These are phyloP conservation scores for Corylus heterophylla DNA, from an alignment of 306 rosid species.

Conservation along the genomic window DNA sequence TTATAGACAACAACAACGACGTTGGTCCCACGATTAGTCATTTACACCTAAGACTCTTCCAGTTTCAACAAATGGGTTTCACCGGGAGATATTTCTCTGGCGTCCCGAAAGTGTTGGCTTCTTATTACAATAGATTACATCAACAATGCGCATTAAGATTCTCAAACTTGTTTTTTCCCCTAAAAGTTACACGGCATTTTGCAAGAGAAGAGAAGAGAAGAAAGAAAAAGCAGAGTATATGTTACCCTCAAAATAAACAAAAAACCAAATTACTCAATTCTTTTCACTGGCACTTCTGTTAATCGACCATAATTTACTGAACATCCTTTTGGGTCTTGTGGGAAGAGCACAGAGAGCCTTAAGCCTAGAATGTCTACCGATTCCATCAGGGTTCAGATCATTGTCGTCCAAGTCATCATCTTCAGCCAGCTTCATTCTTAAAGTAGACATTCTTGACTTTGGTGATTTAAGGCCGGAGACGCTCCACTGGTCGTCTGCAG, in stretches of 20 bases:
- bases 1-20: constrained; percentile 54
- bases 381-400: constrained; percentile 46
- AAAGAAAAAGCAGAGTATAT: constrained; percentile 40
- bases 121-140: constrained; percentile 72
- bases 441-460: constrained; percentile 72
- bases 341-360: constrained; percentile 74
- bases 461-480: constrained; percentile 84
- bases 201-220: background rate
- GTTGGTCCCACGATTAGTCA: constrained; percentile 63
- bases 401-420: constrained; percentile 69
- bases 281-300: constrained; percentile 70
- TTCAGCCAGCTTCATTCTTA: constrained; percentile 92
- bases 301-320: constrained; percentile 84
- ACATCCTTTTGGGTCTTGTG: constrained; percentile 76
- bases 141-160: constrained; percentile 66
- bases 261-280: constrained; percentile 49
- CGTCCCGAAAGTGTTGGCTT: constrained; percentile 46
- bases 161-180: constrained; percentile 49
- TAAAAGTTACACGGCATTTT: constrained; percentile 53
- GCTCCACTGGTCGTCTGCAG: constrained; percentile 88
- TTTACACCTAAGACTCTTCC: constrained; percentile 58
- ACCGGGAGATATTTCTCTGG: constrained; percentile 45
- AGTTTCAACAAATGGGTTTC: constrained; percentile 40
- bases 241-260: constrained; percentile 45
- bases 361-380: constrained; percentile 58